Evolutionary conservation across 2,329 filamentous ascomycete genomes (phyloP), one percentile per base, ranked within the genome.

Genomic region (Grosmannia huntii): DNA sequence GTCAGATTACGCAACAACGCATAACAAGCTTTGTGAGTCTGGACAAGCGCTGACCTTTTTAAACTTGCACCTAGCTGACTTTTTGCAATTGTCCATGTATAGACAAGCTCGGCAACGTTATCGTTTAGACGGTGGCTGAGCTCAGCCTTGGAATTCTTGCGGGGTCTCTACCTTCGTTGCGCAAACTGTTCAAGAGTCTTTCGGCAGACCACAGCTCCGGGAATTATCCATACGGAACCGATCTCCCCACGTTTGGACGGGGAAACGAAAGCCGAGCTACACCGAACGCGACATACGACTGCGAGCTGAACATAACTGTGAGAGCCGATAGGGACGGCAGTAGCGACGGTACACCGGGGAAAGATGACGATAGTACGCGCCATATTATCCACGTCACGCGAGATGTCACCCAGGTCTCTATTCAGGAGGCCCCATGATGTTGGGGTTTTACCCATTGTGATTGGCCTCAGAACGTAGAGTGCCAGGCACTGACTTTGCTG

Each of bases 41-140:
- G 19, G 38, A 44, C 38, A n/a, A 19, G 6, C 16, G 2, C 36
- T 12, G 36, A 38, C 14, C 9, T 36, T 14, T 16, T 38, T 5
- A 4, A 38, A n/a, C 21, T 44, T 21, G 31, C 3, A 9, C 16
- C 2, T 5, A 5, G 5, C 14, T 44, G 38, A 19, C 21, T 19
- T n/a, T 7, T 2, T 50, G 23, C 5, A 28, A 25, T 50, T 36
- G 38, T 36, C 27, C 23, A 21, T 16, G 33, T 25, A 10, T 19
- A 62, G 61, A 60, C 38, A n/a, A 56, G 46, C 51, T 53, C 27
- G 69, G 73, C 31, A 70, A 76, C 63, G 69, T 81, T 1, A 77
- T 75, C 12, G 72, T 77, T 58, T 77, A 75, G 75, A 71, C 71
- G 4, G 69, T 73, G 1, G 62, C 68, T 57, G 72, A 71, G 59